Evolutionary conservation across 148 eudicot genomes (phyloP).

Genomic region (Silene uniflora): DNA sequence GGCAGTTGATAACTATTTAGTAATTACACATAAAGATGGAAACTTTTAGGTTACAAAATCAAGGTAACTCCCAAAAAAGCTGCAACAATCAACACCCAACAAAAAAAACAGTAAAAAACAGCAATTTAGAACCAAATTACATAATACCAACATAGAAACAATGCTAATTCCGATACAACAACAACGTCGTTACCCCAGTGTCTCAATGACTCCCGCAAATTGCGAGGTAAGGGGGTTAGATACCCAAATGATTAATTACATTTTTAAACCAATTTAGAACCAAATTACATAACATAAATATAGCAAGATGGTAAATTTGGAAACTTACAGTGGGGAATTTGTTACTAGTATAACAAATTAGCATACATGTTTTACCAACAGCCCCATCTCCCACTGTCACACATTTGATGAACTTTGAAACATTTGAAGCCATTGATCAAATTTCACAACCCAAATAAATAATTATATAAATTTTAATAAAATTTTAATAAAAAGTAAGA

Average conservation of each 20-base stretch:
- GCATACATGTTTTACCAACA: slow-evolving; percentile 84
- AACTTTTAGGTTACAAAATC: slow-evolving; percentile 22
- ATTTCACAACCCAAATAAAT: slow-evolving; percentile 3
- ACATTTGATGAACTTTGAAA: slow-evolving; percentile 75
- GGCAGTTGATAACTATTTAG: no score
- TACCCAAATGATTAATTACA: no score
- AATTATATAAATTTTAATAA: no score
- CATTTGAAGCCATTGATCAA: slow-evolving; percentile 55
- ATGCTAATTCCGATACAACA: neutral
- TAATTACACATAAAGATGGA: slow-evolving; percentile 4
- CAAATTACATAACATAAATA: no score
- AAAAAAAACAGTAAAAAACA: neutral
- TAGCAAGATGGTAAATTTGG: slow-evolving; percentile 8
- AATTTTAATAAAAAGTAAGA: neutral
- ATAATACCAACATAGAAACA: neutral
- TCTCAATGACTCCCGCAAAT: no score
- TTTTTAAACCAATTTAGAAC: no score
- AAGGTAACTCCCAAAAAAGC: slow-evolving; percentile 13
- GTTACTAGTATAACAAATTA: slow-evolving; percentile 78
- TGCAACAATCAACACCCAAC: slow-evolving; percentile 16
- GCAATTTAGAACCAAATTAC: neutral
- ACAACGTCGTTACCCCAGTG: no score
- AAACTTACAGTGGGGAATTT: slow-evolving; percentile 76
- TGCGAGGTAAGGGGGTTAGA: no score
- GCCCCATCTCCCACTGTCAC: slow-evolving; percentile 92